Conservation (phyloP, 495 filamentous ascomycete genomes). For the Tricharina praecox region DNA sequence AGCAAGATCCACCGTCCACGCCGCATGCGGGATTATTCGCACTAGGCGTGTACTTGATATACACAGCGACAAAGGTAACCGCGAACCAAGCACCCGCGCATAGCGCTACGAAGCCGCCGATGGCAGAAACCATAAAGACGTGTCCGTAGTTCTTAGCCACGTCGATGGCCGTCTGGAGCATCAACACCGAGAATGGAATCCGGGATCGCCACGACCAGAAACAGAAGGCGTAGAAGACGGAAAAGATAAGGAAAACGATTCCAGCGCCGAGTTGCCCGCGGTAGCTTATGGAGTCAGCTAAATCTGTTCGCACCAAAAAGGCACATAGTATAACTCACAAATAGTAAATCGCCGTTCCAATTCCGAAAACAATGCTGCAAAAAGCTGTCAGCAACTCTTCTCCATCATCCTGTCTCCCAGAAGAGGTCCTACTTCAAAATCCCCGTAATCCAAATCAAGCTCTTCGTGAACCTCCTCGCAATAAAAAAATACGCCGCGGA, state of each 20-base stretch:
- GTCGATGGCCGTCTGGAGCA: slow-evolving; percentile 77
- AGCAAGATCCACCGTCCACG: slow-evolving; percentile 48
- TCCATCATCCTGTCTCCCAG: neutral
- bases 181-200: slow-evolving; percentile 76
- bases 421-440: slow-evolving; percentile 35
- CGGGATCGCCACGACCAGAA: slow-evolving; percentile 70
- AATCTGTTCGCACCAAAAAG: no score
- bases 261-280: slow-evolving; percentile 61
- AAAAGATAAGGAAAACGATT: slow-evolving; percentile 70
- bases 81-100: slow-evolving; percentile 53
- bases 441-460: slow-evolving; percentile 76
- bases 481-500: slow-evolving; percentile 60
- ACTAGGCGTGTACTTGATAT: slow-evolving; percentile 61
- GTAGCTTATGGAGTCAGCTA: no score
- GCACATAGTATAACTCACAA: no score
- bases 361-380: slow-evolving; percentile 39
- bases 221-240: slow-evolving; percentile 62
- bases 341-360: slow-evolving; percentile 54
- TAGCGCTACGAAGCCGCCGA: slow-evolving; percentile 58
- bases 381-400: neutral
- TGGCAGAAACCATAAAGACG: slow-evolving; percentile 65
- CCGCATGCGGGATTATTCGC: slow-evolving; percentile 49
- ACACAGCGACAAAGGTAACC: slow-evolving; percentile 47
- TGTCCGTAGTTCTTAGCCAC: slow-evolving; percentile 68
- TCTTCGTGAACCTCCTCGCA: slow-evolving; percentile 68